A percentile compares a stretch with the other conserved stretches of the same genome.
phyloP scores from a whole-genome alignment of 257 asterid genomes.

The Nemophila menziesii region DNA sequence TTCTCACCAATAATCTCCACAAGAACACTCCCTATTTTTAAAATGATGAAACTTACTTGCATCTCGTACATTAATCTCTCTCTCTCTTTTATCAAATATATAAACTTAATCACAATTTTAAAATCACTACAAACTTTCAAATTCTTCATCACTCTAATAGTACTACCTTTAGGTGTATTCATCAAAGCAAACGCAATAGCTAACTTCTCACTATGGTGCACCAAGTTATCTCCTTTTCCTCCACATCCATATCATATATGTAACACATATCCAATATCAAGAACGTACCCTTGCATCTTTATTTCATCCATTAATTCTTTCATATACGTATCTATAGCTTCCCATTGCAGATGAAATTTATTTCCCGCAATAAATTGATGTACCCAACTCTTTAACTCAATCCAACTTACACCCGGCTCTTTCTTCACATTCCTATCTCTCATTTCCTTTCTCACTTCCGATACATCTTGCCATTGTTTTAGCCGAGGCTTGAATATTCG shows the following conservation, averaged over 20 bases:
- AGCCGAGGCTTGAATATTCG: conserved; percentile 56
- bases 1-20: conserved; percentile 76
- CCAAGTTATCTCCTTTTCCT: conserved; percentile 63
- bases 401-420: conserved; percentile 86
- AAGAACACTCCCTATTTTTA: conserved; percentile 55
- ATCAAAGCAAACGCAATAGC: conserved; percentile 73
- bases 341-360: conserved; percentile 39
- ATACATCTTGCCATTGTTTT: conserved; percentile 52
- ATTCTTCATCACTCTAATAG: conserved; percentile 83
- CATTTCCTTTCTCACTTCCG: conserved; percentile 53
- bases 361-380: conserved; percentile 53
- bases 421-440: conserved; percentile 53
- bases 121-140: conserved; percentile 70
- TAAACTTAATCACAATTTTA: conserved; percentile 51
- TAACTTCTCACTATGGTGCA: conserved; percentile 67
- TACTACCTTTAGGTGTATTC: conserved; percentile 35
- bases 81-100: conserved; percentile 37
- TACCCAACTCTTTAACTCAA: conserved; percentile 49
- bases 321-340: conserved; percentile 39
- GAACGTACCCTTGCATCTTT: conserved; percentile 49
- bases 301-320: conserved; percentile 40
- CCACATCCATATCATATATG: conserved; percentile 75
- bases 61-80: conserved; percentile 60
- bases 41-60: conserved; percentile 79
- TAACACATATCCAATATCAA: conserved; percentile 48